phyloP scores from a whole-genome alignment of 768 basidiomycete genomes.

The Suillus occidentalis region DNA sequence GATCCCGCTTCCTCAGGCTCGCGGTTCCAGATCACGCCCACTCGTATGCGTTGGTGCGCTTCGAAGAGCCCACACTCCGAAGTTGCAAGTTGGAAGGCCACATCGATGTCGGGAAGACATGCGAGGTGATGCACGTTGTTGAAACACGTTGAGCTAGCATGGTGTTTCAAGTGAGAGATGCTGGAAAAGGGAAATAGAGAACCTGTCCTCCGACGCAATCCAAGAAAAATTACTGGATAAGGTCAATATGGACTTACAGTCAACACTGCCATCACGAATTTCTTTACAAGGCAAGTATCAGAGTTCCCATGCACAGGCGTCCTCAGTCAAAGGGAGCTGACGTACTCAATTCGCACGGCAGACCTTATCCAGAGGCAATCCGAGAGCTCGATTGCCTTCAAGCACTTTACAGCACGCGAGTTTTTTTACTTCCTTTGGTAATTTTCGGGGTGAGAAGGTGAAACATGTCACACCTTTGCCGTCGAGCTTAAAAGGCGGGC shows the following conservation, averaged over 20 bases:
- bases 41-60: not conserved
- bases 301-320: not conserved
- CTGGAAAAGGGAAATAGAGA: slow-evolving; percentile 24
- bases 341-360: slow-evolving; percentile 30
- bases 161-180: not conserved
- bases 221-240: slow-evolving; percentile 17
- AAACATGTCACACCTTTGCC: slow-evolving; percentile 18
- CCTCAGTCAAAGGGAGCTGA: slow-evolving; percentile 25
- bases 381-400: slow-evolving; percentile 12
- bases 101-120: not conserved
- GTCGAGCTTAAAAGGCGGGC: slow-evolving; percentile 27
- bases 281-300: slow-evolving; percentile 22
- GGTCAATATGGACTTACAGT: slow-evolving; percentile 12
- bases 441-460: slow-evolving; percentile 19
- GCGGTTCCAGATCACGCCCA: not conserved
- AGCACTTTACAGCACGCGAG: slow-evolving; percentile 19
- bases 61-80: not conserved
- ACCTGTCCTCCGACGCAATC: slow-evolving; percentile 22
- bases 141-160: not conserved
- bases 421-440: slow-evolving; percentile 27
- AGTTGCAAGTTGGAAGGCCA: not conserved
- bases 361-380: slow-evolving; percentile 28
- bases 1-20: not conserved
- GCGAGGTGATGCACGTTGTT: not conserved
- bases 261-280: slow-evolving; percentile 25